Percentiles rank a stretch among this genome's conserved stretches.
Conservation (phyloP, 225 moss, liverwort and hornwort species). For the Marchantia polymorpha region DNA sequence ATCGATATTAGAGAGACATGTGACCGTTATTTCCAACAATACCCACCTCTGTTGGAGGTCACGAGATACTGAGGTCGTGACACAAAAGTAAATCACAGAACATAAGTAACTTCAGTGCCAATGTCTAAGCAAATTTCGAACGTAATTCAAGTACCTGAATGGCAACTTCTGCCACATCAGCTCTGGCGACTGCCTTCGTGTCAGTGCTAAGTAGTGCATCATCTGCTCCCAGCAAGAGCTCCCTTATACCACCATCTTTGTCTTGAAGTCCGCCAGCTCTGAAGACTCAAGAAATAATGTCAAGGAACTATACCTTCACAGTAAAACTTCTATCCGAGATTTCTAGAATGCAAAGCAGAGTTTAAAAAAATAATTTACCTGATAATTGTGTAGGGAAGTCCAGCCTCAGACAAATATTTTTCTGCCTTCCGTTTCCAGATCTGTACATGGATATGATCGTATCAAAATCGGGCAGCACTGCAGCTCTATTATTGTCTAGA, state of each 20-base stretch:
- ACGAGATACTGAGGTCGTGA: too few species aligned
- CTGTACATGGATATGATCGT: constrained; percentile 9
- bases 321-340: too few species aligned
- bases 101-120: too few species aligned
- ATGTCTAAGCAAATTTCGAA: too few species aligned
- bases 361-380: constrained; percentile 15
- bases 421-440: constrained; percentile 93
- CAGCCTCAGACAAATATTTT: constrained; percentile 72
- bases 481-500: neutral
- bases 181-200: constrained; percentile 56
- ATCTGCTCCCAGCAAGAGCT: constrained; percentile 66
- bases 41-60: too few species aligned
- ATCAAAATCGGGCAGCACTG: neutral
- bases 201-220: constrained; percentile 68
- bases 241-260: constrained; percentile 67
- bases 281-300: neutral
- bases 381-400: constrained; percentile 80
- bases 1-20: too few species aligned
- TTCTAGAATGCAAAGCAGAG: too few species aligned
- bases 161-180: constrained; percentile 70
- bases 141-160: constrained; percentile 35
- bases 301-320: too few species aligned
- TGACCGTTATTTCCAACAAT: too few species aligned
- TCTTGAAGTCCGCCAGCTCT: constrained; percentile 91
- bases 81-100: too few species aligned